Evolutionary conservation across 2,329 filamentous ascomycete genomes (phyloP).

Genomic region (Blastomyces percursus): DNA sequence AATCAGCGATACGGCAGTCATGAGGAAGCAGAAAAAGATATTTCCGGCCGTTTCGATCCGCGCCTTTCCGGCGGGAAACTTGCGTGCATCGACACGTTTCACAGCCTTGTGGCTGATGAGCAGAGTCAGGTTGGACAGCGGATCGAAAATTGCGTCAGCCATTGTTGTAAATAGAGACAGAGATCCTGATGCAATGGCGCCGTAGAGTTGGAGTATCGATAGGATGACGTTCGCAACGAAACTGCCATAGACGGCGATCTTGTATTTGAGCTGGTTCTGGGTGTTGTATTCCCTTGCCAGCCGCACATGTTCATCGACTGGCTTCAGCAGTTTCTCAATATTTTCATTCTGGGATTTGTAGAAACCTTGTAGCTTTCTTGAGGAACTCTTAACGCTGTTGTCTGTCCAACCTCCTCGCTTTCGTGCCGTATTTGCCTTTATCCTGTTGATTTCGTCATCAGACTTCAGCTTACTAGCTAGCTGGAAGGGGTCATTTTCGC

Average conservation of each 20-base stretch:
- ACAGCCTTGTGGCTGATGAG: conserved; percentile 83
- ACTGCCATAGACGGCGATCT: conserved; percentile 52
- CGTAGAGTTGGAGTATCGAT: conserved; percentile 75
- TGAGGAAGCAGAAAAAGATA: conserved; percentile 91
- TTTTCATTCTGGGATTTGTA: conserved; percentile 88
- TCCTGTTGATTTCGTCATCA: conserved; percentile 60
- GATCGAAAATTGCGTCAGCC: conserved; percentile 92
- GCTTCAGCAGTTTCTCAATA: conserved; percentile 83
- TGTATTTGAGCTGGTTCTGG: conserved; percentile 60
- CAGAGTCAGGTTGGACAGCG: conserved; percentile 74
- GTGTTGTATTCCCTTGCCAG: conserved; percentile 69
- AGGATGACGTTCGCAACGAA: conserved; percentile 74
- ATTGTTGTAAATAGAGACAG: conserved; percentile 95
- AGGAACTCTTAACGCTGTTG: conserved; percentile 15
- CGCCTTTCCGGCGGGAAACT: conserved; percentile 85
- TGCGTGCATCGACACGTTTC: conserved; percentile 69
- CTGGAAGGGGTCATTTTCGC: conserved; percentile 68
- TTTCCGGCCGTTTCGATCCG: conserved; percentile 93
- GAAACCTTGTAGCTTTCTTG: conserved; percentile 61
- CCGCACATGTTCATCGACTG: conserved; percentile 79
- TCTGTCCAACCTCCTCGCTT: conserved; percentile 48
- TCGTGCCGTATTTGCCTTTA: conserved; percentile 63
- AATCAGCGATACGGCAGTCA: conserved; percentile 84
- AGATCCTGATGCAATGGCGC: conserved; percentile 75
- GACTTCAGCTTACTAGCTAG: conserved; percentile 70